phyloP scores from a whole-genome alignment of 1,284 basidiomycete species.

The Leccinum variabile region DNA sequence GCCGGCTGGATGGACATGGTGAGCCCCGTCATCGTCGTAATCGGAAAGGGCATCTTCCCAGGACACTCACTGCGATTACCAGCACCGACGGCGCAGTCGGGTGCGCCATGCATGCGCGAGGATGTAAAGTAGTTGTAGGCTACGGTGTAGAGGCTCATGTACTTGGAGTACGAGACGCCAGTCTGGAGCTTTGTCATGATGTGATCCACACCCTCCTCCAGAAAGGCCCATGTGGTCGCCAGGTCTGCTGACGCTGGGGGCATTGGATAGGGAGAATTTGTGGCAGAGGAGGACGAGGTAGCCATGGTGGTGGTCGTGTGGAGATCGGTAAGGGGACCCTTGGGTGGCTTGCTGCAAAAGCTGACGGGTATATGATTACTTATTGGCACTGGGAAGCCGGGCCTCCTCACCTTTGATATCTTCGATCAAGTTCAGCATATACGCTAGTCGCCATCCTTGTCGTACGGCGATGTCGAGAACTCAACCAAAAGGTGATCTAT shows the following conservation, averaged over 20 bases:
- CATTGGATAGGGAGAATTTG: constrained; percentile 41
- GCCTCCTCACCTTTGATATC: too few species aligned
- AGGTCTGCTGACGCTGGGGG: constrained; percentile 70
- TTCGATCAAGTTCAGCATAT: too few species aligned
- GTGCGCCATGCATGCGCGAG: constrained; percentile 74
- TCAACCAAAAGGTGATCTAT: too few species aligned
- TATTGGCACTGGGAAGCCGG: too few species aligned
- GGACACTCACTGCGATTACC: constrained; percentile 60
- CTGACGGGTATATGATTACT: background rate
- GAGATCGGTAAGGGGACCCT: constrained; percentile 12
- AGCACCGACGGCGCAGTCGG: constrained; percentile 44
- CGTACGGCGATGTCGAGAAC: too few species aligned
- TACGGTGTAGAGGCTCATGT: constrained; percentile 91
- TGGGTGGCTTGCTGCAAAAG: constrained; percentile 22
- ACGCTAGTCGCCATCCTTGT: too few species aligned
- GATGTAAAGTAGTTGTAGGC: constrained; percentile 97
- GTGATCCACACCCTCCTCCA: constrained; percentile 88
- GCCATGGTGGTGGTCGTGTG: constrained; percentile 36
- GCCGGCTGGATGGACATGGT: constrained; percentile 56
- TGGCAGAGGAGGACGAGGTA: constrained; percentile 20
- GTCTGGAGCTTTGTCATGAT: constrained; percentile 89
- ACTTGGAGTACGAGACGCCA: constrained; percentile 89
- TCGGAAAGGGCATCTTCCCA: constrained; percentile 22
- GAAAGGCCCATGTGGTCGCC: constrained; percentile 85
- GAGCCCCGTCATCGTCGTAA: constrained; percentile 21